Evolutionary conservation across 805 yeast genomes (phyloP).

Genomic region (Nakazawaea sp.): DNA sequence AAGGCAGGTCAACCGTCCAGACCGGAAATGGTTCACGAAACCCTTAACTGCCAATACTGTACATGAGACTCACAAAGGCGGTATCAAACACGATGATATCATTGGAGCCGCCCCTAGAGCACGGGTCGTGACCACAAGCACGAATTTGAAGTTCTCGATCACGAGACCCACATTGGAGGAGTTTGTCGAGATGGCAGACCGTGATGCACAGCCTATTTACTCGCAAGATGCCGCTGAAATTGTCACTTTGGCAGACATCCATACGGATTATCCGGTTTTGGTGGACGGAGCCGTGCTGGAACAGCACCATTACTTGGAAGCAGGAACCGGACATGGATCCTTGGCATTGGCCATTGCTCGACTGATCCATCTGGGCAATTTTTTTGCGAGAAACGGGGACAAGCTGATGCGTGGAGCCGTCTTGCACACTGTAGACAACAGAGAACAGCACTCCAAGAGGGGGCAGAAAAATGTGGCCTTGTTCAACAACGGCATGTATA

Average conservation of each 20-base stretch:
- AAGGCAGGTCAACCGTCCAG: conserved; percentile 20
- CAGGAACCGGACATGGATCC: conserved; percentile 53
- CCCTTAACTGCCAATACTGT: conserved; percentile 18
- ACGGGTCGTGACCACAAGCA: conserved; percentile 19
- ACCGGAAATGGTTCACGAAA: conserved; percentile 23
- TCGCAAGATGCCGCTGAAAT: conserved; percentile 42
- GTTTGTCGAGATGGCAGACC: conserved; percentile 29
- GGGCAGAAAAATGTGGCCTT: conserved; percentile 32
- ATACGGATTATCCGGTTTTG: conserved; percentile 31
- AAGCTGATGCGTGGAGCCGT: conserved; percentile 32
- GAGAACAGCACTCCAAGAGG: conserved; percentile 29
- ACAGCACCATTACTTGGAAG: conserved; percentile 30
- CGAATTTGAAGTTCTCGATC: conserved; percentile 21
- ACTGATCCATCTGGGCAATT: conserved; percentile 37
- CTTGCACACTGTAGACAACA: conserved; percentile 38
- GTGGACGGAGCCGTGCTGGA: conserved; percentile 18
- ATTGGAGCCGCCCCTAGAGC: conserved; percentile 30
- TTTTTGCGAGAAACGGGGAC: conserved; percentile 20
- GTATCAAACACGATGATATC: conserved; percentile 29
- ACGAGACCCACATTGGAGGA: conserved; percentile 40
- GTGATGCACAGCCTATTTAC: conserved; percentile 47
- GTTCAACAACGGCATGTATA: conserved; percentile 36
- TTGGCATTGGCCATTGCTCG: conserved; percentile 35
- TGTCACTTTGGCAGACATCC: conserved; percentile 38
- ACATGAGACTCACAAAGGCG: conserved; percentile 19